Evolutionary conservation across 352 stramenopile genomes (phyloP).

Genomic region (Phytophthora sp.): DNA sequence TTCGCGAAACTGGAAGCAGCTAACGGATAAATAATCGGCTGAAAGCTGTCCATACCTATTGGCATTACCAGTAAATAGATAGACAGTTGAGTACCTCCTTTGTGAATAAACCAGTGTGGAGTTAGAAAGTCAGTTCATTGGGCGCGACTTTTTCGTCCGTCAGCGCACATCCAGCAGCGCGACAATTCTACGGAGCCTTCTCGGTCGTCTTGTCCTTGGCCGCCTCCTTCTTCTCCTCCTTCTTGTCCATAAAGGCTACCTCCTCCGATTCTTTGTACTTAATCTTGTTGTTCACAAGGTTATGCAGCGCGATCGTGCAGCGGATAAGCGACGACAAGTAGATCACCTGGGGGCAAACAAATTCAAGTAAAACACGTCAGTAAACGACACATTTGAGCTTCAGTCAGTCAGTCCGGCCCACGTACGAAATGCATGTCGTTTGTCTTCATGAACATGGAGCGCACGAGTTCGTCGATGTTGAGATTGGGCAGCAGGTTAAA

Average conservation of each 20-base stretch:
- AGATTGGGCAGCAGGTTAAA: slow-evolving; percentile 99
- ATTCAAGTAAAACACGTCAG: slow-evolving; percentile 5
- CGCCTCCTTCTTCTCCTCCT: slow-evolving; percentile 65
- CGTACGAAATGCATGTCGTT: slow-evolving; percentile 99
- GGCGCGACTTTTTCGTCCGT: slow-evolving; percentile 13
- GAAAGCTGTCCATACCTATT: no score
- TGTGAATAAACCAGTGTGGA: neutral
- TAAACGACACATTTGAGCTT: neutral
- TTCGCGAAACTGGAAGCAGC: no score
- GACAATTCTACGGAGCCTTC: slow-evolving; percentile 51
- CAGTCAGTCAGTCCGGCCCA: slow-evolving; percentile 20
- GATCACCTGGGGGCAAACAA: slow-evolving; percentile 88
- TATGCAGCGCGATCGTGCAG: slow-evolving; percentile 98
- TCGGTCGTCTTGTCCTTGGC: slow-evolving; percentile 53
- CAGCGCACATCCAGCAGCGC: slow-evolving; percentile 18
- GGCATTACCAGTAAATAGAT: no score
- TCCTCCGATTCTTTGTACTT: slow-evolving; percentile 93
- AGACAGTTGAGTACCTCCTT: neutral
- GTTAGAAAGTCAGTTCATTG: slow-evolving; percentile 34
- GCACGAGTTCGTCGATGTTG: slow-evolving; percentile 97
- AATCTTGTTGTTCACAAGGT: slow-evolving; percentile 99
- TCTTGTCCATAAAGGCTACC: slow-evolving; percentile 71
- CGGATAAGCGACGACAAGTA: slow-evolving; percentile 98
- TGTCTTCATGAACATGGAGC: slow-evolving; percentile 98
- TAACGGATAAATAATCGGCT: no score